A percentile compares a stretch with the other conserved stretches of the same genome.
Evolutionary conservation across 345 rosid species (phyloP).

Genomic region (Linum trigynum): DNA sequence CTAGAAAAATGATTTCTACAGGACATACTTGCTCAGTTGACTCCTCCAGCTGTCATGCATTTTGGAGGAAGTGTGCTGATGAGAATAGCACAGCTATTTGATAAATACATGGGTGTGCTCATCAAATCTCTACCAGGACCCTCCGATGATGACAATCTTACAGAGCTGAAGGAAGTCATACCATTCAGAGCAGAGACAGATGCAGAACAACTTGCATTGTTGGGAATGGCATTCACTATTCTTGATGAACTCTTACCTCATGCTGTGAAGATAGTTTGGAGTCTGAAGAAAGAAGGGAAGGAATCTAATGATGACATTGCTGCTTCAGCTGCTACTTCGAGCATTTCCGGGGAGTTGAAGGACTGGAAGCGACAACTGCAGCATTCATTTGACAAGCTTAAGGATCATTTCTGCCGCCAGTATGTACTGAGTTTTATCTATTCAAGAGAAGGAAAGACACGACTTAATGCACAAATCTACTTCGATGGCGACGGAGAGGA

Average conservation of each 20-base stretch:
- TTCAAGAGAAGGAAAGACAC: slow-evolving; percentile 83
- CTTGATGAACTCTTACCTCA: slow-evolving; percentile 74
- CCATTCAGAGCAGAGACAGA: slow-evolving; percentile 87
- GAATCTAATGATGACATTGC: slow-evolving; percentile 35
- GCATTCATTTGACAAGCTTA: slow-evolving; percentile 83
- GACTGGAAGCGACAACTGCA: slow-evolving; percentile 87
- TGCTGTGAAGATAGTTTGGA: slow-evolving; percentile 55
- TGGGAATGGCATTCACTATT: slow-evolving; percentile 88
- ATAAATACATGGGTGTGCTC: slow-evolving; percentile 67
- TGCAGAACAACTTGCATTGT: slow-evolving; percentile 78
- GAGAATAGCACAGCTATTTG: slow-evolving; percentile 70
- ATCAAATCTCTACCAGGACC: slow-evolving; percentile 81
- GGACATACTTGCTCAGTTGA: slow-evolving; percentile 81
- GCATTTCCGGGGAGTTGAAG: slow-evolving; percentile 56
- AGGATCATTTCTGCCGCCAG: slow-evolving; percentile 87
- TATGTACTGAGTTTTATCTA: slow-evolving; percentile 92
- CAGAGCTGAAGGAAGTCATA: slow-evolving; percentile 63
- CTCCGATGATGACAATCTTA: slow-evolving; percentile 74
- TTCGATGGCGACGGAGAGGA: slow-evolving; percentile 59
- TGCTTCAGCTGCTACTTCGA: slow-evolving; percentile 28
- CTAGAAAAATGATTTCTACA: slow-evolving; percentile 24
- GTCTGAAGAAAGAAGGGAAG: slow-evolving; percentile 37
- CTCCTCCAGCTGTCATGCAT: slow-evolving; percentile 55
- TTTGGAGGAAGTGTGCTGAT: slow-evolving; percentile 70
- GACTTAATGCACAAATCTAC: slow-evolving; percentile 69